Conservation (phyloP, 169 alveolate genomes). For the Eimeria nieschulzi region DNA sequence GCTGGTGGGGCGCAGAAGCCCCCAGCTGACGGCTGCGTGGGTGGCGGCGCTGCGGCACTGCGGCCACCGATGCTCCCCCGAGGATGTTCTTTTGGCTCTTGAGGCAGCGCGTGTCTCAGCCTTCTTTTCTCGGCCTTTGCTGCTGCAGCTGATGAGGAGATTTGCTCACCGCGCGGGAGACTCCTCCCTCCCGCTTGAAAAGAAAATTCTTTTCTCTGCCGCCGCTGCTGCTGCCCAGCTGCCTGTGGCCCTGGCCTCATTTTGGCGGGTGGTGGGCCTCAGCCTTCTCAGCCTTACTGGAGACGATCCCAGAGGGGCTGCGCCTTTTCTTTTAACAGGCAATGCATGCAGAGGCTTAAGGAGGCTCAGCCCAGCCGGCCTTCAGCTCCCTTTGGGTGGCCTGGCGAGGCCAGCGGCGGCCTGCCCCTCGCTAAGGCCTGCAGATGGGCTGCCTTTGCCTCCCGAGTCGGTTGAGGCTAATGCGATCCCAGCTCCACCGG, state of each 20-base stretch:
- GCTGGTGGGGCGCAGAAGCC: background rate
- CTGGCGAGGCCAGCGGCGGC: too few species aligned
- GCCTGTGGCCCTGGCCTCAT: background rate
- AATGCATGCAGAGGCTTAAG: too few species aligned
- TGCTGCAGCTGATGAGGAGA: slow-evolving; percentile 8
- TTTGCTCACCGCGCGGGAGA: background rate
- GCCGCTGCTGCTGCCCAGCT: background rate
- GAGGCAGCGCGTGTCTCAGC: background rate
- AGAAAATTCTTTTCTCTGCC: background rate
- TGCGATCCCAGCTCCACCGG: too few species aligned
- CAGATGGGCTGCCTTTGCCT: too few species aligned
- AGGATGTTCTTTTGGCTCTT: background rate
- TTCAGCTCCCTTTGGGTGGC: too few species aligned
- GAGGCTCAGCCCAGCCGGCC: too few species aligned
- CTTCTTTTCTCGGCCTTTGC: slow-evolving; percentile 26
- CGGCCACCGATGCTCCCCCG: background rate
- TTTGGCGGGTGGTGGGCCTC: background rate
- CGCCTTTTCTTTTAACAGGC: too few species aligned
- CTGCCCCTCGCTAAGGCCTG: too few species aligned
- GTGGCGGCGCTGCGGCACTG: background rate
- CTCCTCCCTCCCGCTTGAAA: background rate
- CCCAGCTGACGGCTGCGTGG: background rate
- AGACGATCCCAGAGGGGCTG: too few species aligned
- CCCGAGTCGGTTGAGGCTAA: too few species aligned
- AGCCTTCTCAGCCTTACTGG: too few species aligned